Conservation (phyloP, 1,284 basidiomycete species). For the Ustilago trichophora region DNA sequence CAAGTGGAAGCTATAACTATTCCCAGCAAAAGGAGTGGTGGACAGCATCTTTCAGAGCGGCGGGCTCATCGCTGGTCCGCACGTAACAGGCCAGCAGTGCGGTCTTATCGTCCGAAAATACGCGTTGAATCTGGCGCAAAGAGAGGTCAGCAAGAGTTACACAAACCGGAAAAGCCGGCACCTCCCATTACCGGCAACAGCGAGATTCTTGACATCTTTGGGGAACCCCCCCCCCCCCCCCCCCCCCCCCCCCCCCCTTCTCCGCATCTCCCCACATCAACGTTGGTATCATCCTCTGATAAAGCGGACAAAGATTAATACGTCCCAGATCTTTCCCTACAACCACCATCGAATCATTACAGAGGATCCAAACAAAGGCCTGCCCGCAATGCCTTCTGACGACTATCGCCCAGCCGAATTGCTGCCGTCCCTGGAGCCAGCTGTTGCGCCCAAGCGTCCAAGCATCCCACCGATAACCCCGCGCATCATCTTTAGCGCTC, state of each 20-base stretch:
- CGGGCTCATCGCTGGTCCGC: no score
- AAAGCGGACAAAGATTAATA: no score
- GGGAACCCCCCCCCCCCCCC: neutral
- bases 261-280: no score
- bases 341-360: neutral
- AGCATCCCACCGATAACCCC: constrained; percentile 11
- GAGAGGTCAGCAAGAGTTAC: neutral
- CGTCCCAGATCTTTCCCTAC: neutral
- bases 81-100: neutral
- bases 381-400: constrained; percentile 18
- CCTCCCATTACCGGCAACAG: constrained; percentile 5
- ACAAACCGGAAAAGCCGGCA: constrained; percentile 27
- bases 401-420: constrained; percentile 26
- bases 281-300: no score
- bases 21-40: no score
- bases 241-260: no score
- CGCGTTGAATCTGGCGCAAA: neutral
- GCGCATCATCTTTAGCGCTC: constrained; percentile 33
- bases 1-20: no score
- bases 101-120: constrained; percentile 21
- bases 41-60: no score
- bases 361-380: no score
- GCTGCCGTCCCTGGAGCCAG: constrained; percentile 31
- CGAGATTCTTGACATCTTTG: neutral
- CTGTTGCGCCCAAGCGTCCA: constrained; percentile 5